phyloP scores from a whole-genome alignment of 108 stramenopile genomes.

The Parmales sp. region DNA sequence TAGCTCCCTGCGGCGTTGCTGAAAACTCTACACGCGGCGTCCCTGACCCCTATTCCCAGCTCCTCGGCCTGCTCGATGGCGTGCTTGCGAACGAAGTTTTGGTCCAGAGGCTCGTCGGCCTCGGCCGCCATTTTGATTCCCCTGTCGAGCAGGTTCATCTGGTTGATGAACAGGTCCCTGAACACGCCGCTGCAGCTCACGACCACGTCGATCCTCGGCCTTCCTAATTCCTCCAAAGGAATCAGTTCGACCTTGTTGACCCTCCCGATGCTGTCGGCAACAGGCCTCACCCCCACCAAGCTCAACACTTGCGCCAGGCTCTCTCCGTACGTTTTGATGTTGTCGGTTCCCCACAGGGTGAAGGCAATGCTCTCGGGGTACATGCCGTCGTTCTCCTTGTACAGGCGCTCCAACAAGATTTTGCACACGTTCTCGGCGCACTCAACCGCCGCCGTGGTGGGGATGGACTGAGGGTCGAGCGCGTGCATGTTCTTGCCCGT shows the following conservation, averaged over 20 bases:
- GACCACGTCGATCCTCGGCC: conserved; percentile 91
- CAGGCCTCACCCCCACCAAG: conserved; percentile 83
- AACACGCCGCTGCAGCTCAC: conserved; percentile 94
- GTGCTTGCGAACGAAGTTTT: conserved; percentile 92
- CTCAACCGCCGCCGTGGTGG: conserved; percentile 85
- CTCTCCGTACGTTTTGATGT: conserved; percentile 97
- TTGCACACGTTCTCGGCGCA: conserved; percentile 70
- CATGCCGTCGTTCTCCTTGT: conserved; percentile 64
- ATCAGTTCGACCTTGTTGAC: conserved; percentile 96
- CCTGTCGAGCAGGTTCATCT: conserved; percentile 95
- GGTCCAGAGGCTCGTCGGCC: conserved; percentile 80
- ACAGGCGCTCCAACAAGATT: conserved; percentile 80
- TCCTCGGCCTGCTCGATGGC: conserved; percentile 82
- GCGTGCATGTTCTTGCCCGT: conserved; percentile 94
- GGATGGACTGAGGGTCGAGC: conserved; percentile 89
- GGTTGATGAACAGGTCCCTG: conserved; percentile 98
- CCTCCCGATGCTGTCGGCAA: conserved; percentile 86
- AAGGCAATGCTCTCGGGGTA: conserved; percentile 91
- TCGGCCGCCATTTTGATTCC: conserved; percentile 96
- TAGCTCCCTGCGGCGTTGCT: conserved; percentile 94
- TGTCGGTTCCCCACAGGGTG: conserved; percentile 95
- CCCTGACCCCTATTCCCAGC: conserved; percentile 69
- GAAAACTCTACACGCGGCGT: conserved; percentile 88
- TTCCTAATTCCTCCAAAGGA: conserved; percentile 86
- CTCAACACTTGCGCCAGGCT: conserved; percentile 83